Percentiles rank a stretch among this genome's conserved stretches.
Evolutionary conservation across 2,329 filamentous ascomycete species (phyloP).

Genomic region (Lojkania enalia): DNA sequence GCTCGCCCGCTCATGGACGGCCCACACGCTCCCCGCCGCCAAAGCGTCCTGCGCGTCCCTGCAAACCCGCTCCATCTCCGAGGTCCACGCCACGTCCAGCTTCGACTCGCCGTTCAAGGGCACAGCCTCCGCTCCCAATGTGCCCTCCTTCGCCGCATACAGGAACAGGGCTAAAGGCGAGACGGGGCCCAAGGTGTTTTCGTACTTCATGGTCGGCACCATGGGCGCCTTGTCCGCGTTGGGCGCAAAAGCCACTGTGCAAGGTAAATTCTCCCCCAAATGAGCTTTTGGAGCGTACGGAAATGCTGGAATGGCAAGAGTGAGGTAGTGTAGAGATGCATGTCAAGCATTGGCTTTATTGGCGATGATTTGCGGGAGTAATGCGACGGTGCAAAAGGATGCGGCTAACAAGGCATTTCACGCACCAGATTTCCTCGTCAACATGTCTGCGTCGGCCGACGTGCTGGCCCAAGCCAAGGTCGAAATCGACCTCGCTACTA

Average conservation of each 20-base stretch:
- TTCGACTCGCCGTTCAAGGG: constrained; percentile 62
- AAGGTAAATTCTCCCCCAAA: constrained; percentile 67
- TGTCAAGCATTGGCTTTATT: constrained; percentile 37
- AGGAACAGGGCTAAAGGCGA: constrained; percentile 67
- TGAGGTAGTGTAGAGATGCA: constrained; percentile 3
- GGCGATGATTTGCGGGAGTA: constrained; percentile 28
- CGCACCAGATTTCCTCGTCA: constrained; percentile 90
- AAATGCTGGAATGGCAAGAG: constrained; percentile 7
- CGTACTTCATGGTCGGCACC: constrained; percentile 98
- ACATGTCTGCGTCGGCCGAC: constrained; percentile 99
- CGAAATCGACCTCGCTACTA: constrained; percentile 87
- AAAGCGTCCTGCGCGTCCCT: constrained; percentile 50
- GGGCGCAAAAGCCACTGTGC: constrained; percentile 95
- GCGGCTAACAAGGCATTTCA: constrained; percentile 33
- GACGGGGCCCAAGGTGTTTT: constrained; percentile 81
- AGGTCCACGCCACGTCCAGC: constrained; percentile 44
- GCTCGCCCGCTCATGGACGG: constrained; percentile 53
- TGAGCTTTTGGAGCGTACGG: constrained; percentile 10
- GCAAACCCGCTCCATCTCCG: constrained; percentile 49
- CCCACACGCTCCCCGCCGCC: constrained; percentile 51
- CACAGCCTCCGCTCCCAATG: constrained; percentile 60
- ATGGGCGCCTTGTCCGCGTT: constrained; percentile 91
- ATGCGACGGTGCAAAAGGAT: constrained; percentile 29
- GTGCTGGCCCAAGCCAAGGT: constrained; percentile 99
- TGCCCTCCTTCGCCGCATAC: constrained; percentile 91